These are phyloP conservation scores for Xerocomus spinulosus DNA, from an alignment of 768 basidiomycete genomes.

Conservation along the genomic window DNA sequence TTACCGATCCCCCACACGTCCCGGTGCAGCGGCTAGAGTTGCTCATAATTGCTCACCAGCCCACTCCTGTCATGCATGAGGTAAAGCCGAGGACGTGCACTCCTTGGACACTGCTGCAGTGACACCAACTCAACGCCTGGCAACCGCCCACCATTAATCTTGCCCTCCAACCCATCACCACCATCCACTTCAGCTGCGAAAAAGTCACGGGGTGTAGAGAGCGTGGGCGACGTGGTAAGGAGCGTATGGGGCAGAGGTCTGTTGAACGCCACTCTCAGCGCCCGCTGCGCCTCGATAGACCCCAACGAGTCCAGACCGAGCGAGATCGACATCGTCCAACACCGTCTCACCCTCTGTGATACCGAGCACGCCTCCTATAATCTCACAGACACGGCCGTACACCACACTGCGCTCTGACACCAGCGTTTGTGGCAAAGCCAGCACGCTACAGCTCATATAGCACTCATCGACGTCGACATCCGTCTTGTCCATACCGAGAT, in stretches of 20 bases:
- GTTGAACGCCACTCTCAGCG: slow-evolving; percentile 39
- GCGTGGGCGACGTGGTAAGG: slow-evolving; percentile 38
- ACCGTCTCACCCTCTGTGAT: slow-evolving; percentile 37
- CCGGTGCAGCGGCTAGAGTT: slow-evolving; percentile 44
- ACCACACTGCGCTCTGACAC: slow-evolving; percentile 29
- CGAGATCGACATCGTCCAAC: slow-evolving; percentile 40
- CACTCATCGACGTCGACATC: slow-evolving; percentile 6
- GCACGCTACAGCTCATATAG: slow-evolving; percentile 11
- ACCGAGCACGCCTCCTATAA: slow-evolving; percentile 47
- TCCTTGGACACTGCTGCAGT: slow-evolving; percentile 34
- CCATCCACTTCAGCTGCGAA: slow-evolving; percentile 1
- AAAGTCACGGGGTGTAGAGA: slow-evolving; percentile 21
- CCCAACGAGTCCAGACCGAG: slow-evolving; percentile 64
- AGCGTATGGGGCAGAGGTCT: slow-evolving; percentile 42
- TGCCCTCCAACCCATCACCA: neutral
- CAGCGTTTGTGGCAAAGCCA: slow-evolving; percentile 38
- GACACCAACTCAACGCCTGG: slow-evolving; percentile 30
- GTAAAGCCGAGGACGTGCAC: slow-evolving; percentile 42
- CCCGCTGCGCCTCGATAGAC: slow-evolving; percentile 56
- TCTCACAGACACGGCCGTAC: slow-evolving; percentile 33
- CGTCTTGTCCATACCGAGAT: slow-evolving; percentile 4
- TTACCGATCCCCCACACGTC: slow-evolving; percentile 60
- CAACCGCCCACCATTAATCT: neutral
- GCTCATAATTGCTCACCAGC: slow-evolving; percentile 46
- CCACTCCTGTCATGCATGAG: slow-evolving; percentile 76